Conservation (phyloP, 805 yeast species). For the Schwanniomyces pseudopolymorphus region DNA sequence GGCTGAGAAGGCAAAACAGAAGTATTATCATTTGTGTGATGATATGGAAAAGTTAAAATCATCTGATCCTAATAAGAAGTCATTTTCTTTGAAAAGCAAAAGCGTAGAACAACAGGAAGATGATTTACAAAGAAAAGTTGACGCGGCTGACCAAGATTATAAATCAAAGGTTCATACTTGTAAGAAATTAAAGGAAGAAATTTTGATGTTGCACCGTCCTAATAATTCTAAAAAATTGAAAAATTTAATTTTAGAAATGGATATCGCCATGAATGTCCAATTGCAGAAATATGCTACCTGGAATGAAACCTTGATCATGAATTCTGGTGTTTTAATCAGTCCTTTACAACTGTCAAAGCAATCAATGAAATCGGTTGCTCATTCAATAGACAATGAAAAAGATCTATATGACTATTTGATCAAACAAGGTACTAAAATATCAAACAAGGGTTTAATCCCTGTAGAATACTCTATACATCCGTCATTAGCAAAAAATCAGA, state of each 20-base stretch:
- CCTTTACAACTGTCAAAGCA: constrained; percentile 60
- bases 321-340: constrained; percentile 77
- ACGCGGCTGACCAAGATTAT: constrained; percentile 83
- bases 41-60: constrained; percentile 81
- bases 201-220: constrained; percentile 75
- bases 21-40: constrained; percentile 74
- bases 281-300: constrained; percentile 86
- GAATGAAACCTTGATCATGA: constrained; percentile 78
- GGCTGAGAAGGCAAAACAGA: constrained; percentile 83
- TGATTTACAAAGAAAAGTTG: constrained; percentile 77
- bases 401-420: constrained; percentile 73
- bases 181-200: constrained; percentile 69
- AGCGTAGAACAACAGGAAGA: constrained; percentile 89
- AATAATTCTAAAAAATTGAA: constrained; percentile 67
- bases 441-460: constrained; percentile 53
- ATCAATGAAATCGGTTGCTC: constrained; percentile 79
- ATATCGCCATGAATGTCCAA: constrained; percentile 85
- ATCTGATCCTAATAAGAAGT: constrained; percentile 82
- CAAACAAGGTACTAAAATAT: constrained; percentile 39
- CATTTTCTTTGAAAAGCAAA: constrained; percentile 75
- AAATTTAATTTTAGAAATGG: constrained; percentile 80
- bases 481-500: constrained; percentile 45
- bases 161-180: constrained; percentile 72
- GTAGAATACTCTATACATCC: constrained; percentile 74
- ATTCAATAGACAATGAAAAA: constrained; percentile 77